Conservation (phyloP, 345 rosid species). For the Aegle marmelos region DNA sequence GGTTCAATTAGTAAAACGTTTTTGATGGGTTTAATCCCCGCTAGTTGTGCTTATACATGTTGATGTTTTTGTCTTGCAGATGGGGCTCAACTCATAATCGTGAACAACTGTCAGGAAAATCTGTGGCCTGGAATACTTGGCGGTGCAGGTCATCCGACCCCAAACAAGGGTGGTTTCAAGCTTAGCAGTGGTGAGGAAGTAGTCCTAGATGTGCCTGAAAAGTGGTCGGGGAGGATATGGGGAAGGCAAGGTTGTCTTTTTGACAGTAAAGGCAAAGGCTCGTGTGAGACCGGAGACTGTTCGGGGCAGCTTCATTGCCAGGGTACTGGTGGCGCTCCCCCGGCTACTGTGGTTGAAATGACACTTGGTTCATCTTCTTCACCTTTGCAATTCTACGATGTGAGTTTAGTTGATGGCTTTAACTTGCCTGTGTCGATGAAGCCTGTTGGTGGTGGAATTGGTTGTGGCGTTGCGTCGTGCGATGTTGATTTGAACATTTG, state of each 20-base stretch:
- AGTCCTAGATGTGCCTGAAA: slow-evolving; percentile 59
- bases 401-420: slow-evolving; percentile 88
- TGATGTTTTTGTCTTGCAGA: slow-evolving; percentile 28
- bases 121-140: slow-evolving; percentile 91
- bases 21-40: neutral
- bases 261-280: slow-evolving; percentile 55
- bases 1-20: neutral
- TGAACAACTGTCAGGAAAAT: slow-evolving; percentile 76
- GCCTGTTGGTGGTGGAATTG: slow-evolving; percentile 85
- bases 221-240: slow-evolving; percentile 91
- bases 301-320: slow-evolving; percentile 50
- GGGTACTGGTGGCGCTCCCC: slow-evolving; percentile 71
- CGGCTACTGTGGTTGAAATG: slow-evolving; percentile 88
- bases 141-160: slow-evolving; percentile 54
- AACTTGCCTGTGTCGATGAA: slow-evolving; percentile 84
- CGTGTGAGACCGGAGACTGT: slow-evolving; percentile 77
- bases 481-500: slow-evolving; percentile 76
- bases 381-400: slow-evolving; percentile 92
- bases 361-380: slow-evolving; percentile 66
- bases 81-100: slow-evolving; percentile 70
- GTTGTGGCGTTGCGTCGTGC: slow-evolving; percentile 86
- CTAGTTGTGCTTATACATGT: neutral
- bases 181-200: slow-evolving; percentile 67
- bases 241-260: slow-evolving; percentile 81
- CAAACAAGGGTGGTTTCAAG: slow-evolving; percentile 61